Base-by-base conservation (phyloP, 257 asterid genomes). In the Leptodermis oblonga region DNA sequence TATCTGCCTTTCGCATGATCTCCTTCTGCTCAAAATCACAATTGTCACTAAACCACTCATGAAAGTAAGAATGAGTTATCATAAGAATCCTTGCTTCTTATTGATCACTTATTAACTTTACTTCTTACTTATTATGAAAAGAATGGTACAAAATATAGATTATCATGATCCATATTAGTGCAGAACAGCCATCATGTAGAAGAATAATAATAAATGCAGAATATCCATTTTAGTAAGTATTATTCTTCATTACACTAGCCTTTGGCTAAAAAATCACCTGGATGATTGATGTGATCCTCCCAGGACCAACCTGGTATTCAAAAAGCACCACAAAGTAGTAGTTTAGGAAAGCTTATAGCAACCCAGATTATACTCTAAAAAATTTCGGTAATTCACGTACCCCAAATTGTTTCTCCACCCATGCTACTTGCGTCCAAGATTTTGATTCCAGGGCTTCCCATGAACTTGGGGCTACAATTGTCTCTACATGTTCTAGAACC, bases 391-490 rank as follows among this genome's bases (percentile, higher is more conserved):
- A 68, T 56, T 78, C 61, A 51, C 77, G 36, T 53, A 87, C 96
- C 96, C 81, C 75, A 69, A 94, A 94, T 55, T 20, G 80, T 74
- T 87, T 94, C 78, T 89, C 90, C 69, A 80, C 88, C 99, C 97
- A 94, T 5, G 72, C 41, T 58, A 86, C 77, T 59, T 86, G 95
- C 68, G 69, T 79, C 95, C 96, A 90, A 67, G 84, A 78, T 72
- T 82, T 81, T 36, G 85, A 82, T 68, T 82, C 86, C 55, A 85
- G 56, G 4, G 72, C 66, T 34, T 86, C 78, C 99, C 96, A 88
- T 45, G 88, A 79, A 72, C 53, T 61, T 51, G 97, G 97, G 74
- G 78, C 91, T 76, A 73, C 79, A 75, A 94, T 85, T 62, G 86
- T 75, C 73, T 91, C 95, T 77, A 85, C 97, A 66, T 89, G 97